Conservation (phyloP, 257 asterid genomes). For the Solanum habrochaites region DNA sequence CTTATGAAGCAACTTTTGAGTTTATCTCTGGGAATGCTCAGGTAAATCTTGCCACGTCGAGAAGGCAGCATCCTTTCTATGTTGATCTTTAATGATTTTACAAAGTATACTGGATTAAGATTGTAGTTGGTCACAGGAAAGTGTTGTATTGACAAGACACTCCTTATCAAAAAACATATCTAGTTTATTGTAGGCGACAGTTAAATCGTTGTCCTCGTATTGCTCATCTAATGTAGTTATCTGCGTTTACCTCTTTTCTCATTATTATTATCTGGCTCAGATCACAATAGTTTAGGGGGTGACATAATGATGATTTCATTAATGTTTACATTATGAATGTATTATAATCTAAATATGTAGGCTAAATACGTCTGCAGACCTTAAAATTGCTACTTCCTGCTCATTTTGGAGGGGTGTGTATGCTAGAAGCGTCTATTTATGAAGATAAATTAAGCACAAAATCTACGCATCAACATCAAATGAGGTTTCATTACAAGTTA, state of each 20-base stretch:
- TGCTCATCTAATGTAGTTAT: neutral
- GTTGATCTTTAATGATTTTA: neutral
- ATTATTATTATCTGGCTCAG: neutral
- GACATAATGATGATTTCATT: neutral
- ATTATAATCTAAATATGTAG: neutral
- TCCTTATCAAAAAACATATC: neutral
- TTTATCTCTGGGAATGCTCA: neutral
- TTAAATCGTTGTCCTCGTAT: neutral
- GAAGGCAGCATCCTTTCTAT: neutral
- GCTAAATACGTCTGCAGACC: too few relatives aligned
- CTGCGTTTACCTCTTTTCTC: neutral
- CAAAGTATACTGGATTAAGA: neutral
- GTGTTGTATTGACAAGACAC: neutral
- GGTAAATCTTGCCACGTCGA: neutral
- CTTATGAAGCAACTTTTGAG: neutral
- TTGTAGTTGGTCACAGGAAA: neutral
- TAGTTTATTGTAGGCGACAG: neutral
- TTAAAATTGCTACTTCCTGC: too few relatives aligned
- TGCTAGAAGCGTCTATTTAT: too few relatives aligned
- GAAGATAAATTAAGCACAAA: too few relatives aligned
- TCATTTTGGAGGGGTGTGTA: too few relatives aligned
- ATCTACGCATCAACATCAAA: too few relatives aligned
- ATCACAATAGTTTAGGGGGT: neutral
- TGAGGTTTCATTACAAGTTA: too few relatives aligned
- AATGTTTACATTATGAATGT: neutral